phyloP scores from a whole-genome alignment of 306 rosid genomes.

The Purshia tridentata region DNA sequence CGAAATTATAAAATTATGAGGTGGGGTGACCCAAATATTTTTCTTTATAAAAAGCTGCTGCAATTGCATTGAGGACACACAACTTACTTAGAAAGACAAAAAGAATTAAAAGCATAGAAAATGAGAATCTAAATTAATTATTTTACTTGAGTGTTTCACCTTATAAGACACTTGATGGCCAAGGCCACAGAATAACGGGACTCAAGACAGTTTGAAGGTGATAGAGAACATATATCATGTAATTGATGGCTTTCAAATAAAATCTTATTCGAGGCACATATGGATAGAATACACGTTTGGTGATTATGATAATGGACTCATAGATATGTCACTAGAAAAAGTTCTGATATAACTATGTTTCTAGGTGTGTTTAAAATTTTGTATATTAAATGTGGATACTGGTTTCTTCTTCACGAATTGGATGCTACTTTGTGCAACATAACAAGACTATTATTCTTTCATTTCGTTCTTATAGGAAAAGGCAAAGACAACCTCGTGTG shows the following conservation, averaged over 20 bases:
- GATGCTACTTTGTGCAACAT: conserved; percentile 34
- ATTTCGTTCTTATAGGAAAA: conserved; percentile 34
- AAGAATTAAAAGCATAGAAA: background rate
- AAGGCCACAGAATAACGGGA: conserved; percentile 39
- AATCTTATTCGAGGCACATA: conserved; percentile 39
- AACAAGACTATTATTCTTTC: conserved; percentile 42
- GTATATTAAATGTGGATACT: background rate
- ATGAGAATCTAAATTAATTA: background rate
- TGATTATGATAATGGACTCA: conserved; percentile 40
- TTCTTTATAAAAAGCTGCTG: background rate
- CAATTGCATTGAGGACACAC: background rate
- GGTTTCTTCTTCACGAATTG: conserved; percentile 4
- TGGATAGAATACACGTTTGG: conserved; percentile 42
- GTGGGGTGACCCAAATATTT: no score
- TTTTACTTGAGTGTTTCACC: conserved; percentile 28
- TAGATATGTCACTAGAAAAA: conserved; percentile 39
- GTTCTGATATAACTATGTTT: conserved; percentile 40
- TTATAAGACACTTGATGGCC: conserved; percentile 40
- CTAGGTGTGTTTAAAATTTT: conserved; percentile 26
- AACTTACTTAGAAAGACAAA: background rate
- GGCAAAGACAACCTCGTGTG: conserved; percentile 45
- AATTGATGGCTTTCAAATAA: conserved; percentile 44
- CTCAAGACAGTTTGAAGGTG: conserved; percentile 36
- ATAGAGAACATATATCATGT: conserved; percentile 35
- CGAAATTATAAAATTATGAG: no score